A percentile compares a stretch with the other conserved stretches of the same genome.
phyloP scores from a whole-genome alignment of 2,329 filamentous ascomycete species.

The Alternaria ventricosa region DNA sequence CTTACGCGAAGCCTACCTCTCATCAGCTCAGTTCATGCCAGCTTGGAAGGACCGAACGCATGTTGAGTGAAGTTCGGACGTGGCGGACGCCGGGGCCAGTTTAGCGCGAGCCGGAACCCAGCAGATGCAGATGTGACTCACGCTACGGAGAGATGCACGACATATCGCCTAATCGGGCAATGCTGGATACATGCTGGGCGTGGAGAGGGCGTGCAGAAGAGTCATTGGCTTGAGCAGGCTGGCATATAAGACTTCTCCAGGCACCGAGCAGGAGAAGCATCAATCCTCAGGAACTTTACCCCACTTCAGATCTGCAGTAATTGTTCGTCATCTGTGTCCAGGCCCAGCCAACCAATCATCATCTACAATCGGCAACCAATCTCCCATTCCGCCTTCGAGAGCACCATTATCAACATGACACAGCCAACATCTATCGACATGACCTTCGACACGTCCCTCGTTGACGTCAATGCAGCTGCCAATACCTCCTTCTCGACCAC shows the following conservation, averaged over 20 bases:
- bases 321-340: background rate
- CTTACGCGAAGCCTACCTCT: background rate
- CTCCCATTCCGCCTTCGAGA: background rate
- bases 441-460: conserved; percentile 50
- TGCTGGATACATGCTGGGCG: conserved; percentile 21
- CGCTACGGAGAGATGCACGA: conserved; percentile 31
- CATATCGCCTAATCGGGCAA: conserved; percentile 34
- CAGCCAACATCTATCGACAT: conserved; percentile 43
- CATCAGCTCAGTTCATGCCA: background rate
- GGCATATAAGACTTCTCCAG: conserved; percentile 16
- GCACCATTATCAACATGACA: conserved; percentile 35
- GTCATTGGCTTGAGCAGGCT: conserved; percentile 27
- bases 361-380: background rate
- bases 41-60: background rate
- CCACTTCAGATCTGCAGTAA: background rate
- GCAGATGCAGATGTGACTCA: conserved; percentile 40
- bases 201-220: conserved; percentile 17
- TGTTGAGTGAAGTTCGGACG: background rate
- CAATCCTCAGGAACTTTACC: conserved; percentile 13
- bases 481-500: conserved; percentile 47
- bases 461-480: conserved; percentile 36
- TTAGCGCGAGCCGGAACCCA: conserved; percentile 14
- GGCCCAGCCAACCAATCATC: background rate
- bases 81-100: conserved; percentile 7
- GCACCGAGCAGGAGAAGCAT: conserved; percentile 9